Evolutionary conservation across 2,329 filamentous ascomycete species (phyloP).

Genomic region (Scedosporium dehoogii): DNA sequence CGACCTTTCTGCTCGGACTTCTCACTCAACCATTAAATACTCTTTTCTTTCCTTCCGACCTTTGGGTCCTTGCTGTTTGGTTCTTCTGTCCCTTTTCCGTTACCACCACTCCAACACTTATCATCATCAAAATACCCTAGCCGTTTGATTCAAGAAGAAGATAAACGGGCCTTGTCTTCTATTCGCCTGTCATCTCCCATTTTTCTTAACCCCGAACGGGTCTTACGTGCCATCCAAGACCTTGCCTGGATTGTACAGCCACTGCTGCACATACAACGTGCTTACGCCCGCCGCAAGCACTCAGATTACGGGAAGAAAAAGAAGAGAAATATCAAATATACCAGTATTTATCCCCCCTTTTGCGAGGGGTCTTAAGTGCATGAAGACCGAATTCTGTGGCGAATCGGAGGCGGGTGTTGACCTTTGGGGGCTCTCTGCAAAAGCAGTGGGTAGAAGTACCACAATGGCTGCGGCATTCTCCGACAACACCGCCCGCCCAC

Average conservation of each 20-base stretch:
- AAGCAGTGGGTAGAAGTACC: not conserved
- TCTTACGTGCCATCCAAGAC: not conserved
- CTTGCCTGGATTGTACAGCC: not conserved
- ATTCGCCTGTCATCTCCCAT: not conserved
- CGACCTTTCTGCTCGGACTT: slow-evolving; percentile 1
- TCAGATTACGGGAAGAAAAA: not conserved
- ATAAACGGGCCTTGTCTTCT: not conserved
- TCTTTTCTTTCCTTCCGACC: not conserved
- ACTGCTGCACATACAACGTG: not conserved
- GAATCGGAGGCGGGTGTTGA: slow-evolving; percentile 4
- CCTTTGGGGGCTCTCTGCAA: slow-evolving; percentile 2
- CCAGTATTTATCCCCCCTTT: not conserved
- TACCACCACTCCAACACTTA: too few species aligned
- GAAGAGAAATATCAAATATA: not conserved
- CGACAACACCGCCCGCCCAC: not conserved
- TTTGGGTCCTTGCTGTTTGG: not conserved
- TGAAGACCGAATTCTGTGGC: slow-evolving; percentile 4
- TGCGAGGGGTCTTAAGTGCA: not conserved
- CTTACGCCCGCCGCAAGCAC: not conserved
- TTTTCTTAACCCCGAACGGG: not conserved
- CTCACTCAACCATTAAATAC: not conserved
- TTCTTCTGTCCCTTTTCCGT: not conserved
- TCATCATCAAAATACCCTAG: too few species aligned
- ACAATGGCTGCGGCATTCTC: slow-evolving; percentile 5
- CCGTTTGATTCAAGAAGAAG: too few species aligned